Evolutionary conservation across 1,284 basidiomycete genomes (phyloP).

Genomic region (Vanrija sp.): DNA sequence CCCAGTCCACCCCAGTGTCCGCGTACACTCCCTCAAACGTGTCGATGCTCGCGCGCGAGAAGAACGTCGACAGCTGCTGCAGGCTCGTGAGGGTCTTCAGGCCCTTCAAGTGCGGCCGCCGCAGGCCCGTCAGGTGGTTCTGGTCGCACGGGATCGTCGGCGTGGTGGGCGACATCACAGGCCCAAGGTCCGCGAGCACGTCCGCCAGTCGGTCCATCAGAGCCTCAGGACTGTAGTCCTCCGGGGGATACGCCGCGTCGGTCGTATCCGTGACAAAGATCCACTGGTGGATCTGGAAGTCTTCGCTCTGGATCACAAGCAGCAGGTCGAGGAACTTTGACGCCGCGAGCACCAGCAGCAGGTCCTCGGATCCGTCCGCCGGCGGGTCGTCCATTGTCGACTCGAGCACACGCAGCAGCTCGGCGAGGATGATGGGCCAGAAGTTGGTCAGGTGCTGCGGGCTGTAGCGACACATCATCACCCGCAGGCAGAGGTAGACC

Average conservation of each 20-base stretch:
- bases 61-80: slow-evolving; percentile 76
- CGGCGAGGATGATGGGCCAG: slow-evolving; percentile 93
- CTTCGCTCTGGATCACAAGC: slow-evolving; percentile 86
- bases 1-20: slow-evolving; percentile 71
- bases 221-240: slow-evolving; percentile 76
- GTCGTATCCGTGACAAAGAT: slow-evolving; percentile 97
- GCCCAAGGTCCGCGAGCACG: slow-evolving; percentile 61
- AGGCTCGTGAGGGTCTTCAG: slow-evolving; percentile 73
- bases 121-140: slow-evolving; percentile 44
- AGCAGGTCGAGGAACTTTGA: slow-evolving; percentile 92
- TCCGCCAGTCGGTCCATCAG: slow-evolving; percentile 90
- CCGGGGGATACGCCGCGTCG: slow-evolving; percentile 84
- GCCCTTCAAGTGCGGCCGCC: slow-evolving; percentile 66
- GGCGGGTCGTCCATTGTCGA: slow-evolving; percentile 51
- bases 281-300: slow-evolving; percentile 99
- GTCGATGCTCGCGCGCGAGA: slow-evolving; percentile 77
- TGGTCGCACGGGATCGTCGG: slow-evolving; percentile 1
- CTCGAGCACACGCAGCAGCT: slow-evolving; percentile 66
- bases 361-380: slow-evolving; percentile 72
- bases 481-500: slow-evolving; percentile 85
- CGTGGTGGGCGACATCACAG: slow-evolving; percentile 30
- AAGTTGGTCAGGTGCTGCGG: slow-evolving; percentile 89
- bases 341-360: slow-evolving; percentile 77
- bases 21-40: slow-evolving; percentile 86
- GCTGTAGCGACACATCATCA: slow-evolving; percentile 85